Evolutionary conservation across 805 yeast genomes (phyloP).

Genomic region (Starmerella stellata): DNA sequence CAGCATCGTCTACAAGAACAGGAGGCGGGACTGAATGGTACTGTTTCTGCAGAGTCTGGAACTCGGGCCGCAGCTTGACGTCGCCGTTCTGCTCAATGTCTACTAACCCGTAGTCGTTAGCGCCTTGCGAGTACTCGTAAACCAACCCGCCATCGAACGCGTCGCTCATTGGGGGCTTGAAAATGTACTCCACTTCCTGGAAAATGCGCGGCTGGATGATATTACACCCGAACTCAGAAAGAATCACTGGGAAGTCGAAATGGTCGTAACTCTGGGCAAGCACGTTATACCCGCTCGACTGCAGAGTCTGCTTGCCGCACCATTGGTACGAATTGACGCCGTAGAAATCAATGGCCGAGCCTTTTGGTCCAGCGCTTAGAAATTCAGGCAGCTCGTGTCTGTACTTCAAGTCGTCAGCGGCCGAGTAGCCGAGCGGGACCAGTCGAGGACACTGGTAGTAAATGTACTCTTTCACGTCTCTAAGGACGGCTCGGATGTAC

Average conservation of each 20-base stretch:
- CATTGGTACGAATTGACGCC: constrained; percentile 72
- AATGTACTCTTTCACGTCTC: constrained; percentile 67
- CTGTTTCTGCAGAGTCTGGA: constrained; percentile 34
- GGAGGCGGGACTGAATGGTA: too few species aligned
- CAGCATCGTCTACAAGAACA: too few species aligned
- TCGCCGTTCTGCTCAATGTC: constrained; percentile 31
- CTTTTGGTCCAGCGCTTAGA: constrained; percentile 54
- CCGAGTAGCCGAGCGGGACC: constrained; percentile 88
- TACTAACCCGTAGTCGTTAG: constrained; percentile 64
- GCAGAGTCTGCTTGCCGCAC: constrained; percentile 73
- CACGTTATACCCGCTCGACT: constrained; percentile 55
- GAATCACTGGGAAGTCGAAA: constrained; percentile 60
- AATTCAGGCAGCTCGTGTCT: constrained; percentile 62
- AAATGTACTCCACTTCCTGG: constrained; percentile 55
- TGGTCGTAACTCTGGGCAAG: constrained; percentile 53
- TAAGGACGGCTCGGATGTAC: constrained; percentile 56
- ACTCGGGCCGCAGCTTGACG: constrained; percentile 32
- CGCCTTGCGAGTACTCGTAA: constrained; percentile 63
- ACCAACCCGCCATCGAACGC: constrained; percentile 75
- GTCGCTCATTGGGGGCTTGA: constrained; percentile 50
- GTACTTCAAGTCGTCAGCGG: constrained; percentile 76
- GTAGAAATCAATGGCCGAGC: constrained; percentile 44
- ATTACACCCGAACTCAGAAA: constrained; percentile 88
- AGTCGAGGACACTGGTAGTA: constrained; percentile 37
- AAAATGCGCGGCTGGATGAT: constrained; percentile 60